phyloP scores from a whole-genome alignment of 768 basidiomycete species.

The Suillus clintonianus region DNA sequence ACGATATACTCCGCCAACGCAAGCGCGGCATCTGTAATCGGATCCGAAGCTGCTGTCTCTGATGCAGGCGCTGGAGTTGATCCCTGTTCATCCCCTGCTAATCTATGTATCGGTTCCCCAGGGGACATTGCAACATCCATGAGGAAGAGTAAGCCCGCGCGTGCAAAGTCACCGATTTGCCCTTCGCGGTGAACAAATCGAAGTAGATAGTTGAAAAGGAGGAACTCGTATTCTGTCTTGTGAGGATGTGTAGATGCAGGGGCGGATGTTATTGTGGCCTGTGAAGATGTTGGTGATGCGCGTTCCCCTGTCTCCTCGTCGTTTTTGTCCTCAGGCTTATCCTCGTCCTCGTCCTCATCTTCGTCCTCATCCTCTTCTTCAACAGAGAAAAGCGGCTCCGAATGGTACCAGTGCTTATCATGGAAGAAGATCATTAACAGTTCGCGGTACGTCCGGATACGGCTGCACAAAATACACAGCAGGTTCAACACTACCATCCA shows the following conservation, averaged over 20 bases:
- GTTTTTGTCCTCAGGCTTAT: constrained; percentile 18
- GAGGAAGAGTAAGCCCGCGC: constrained; percentile 89
- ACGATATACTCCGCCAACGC: constrained; percentile 92
- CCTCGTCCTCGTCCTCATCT: constrained; percentile 51
- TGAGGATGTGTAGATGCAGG: constrained; percentile 45
- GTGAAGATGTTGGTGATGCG: constrained; percentile 64
- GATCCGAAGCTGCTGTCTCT: constrained; percentile 44
- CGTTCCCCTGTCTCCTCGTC: constrained; percentile 17
- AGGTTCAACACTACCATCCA: constrained; percentile 78
- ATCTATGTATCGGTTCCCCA: constrained; percentile 48
- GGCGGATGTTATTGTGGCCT: constrained; percentile 55
- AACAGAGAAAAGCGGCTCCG: constrained; percentile 72
- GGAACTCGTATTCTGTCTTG: constrained; percentile 91
- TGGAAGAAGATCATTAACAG: constrained; percentile 97
- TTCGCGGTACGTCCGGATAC: constrained; percentile 86
- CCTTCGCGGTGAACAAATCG: constrained; percentile 95
- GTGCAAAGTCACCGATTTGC: constrained; percentile 88
- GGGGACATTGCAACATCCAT: constrained; percentile 97
- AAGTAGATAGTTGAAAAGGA: constrained; percentile 93
- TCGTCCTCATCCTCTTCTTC: constrained; percentile 75
- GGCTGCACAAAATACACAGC: constrained; percentile 88
- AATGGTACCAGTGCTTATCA: constrained; percentile 85
- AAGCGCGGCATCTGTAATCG: constrained; percentile 81
- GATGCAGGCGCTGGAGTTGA: constrained; percentile 25
- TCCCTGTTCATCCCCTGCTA: constrained; percentile 35